Conservation (phyloP, 208 protist species). For the Leptomonas seymouri region DNA sequence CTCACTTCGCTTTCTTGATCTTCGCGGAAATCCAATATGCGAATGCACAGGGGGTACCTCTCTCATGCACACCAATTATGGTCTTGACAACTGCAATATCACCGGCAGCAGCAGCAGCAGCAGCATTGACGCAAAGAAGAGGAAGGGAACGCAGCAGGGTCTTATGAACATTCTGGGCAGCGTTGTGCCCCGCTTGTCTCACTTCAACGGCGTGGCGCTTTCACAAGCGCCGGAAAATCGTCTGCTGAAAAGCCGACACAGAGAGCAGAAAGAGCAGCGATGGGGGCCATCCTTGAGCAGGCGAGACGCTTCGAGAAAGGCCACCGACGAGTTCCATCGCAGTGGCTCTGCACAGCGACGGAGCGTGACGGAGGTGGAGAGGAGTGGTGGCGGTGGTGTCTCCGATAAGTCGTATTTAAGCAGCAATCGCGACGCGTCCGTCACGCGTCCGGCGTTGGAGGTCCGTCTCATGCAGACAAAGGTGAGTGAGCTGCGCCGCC, state of each 20-base stretch:
- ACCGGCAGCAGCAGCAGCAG: background rate
- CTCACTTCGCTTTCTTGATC: constrained; percentile 61
- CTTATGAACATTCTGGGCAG: constrained; percentile 30
- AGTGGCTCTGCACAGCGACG: background rate
- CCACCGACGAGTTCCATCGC: too few relatives aligned
- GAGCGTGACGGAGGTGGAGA: background rate
- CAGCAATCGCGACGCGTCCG: constrained; percentile 2
- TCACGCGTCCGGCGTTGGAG: constrained; percentile 28
- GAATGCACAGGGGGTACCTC: background rate
- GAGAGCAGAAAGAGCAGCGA: constrained; percentile 9
- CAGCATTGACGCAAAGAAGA: background rate
- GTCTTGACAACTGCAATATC: background rate
- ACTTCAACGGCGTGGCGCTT: constrained; percentile 60
- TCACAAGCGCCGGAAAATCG: constrained; percentile 70
- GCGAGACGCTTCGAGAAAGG: too few relatives aligned
- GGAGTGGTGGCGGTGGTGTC: background rate
- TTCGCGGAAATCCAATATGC: constrained; percentile 59
- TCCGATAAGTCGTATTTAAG: background rate
- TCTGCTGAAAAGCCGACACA: constrained; percentile 41
- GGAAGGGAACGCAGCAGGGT: background rate
- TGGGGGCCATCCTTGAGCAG: background rate
- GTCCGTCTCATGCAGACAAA: constrained; percentile 55
- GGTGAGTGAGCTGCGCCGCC: constrained; percentile 65
- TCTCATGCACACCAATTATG: background rate
- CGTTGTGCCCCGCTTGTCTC: constrained; percentile 52